Percentiles rank a stretch among this genome's conserved stretches.
Evolutionary conservation across 208 protist species (phyloP).

Genomic region (Leishmania mexicana): DNA sequence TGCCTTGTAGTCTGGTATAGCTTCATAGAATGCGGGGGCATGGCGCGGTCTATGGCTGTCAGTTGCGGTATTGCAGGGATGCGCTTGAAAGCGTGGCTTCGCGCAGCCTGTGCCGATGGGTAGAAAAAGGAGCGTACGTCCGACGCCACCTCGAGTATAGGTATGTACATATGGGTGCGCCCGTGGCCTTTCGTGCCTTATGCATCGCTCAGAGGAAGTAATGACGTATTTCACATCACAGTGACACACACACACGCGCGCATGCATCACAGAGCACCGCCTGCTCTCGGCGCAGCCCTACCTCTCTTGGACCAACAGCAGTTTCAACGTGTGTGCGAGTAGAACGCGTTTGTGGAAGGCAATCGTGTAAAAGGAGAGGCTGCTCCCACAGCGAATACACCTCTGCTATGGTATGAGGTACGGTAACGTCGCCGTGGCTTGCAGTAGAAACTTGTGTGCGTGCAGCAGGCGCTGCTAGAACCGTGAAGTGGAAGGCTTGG

Average conservation of each 20-base stretch:
- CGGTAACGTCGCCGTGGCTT: neutral
- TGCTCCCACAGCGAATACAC: neutral
- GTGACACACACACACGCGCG: neutral
- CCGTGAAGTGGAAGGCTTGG: neutral
- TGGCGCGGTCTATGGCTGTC: neutral
- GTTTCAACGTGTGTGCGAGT: neutral
- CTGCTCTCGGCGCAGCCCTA: neutral
- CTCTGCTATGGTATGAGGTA: neutral
- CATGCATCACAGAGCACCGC: neutral
- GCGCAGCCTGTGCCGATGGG: neutral
- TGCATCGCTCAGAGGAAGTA: constrained; percentile 1
- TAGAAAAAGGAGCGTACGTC: neutral
- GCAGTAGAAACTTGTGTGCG: neutral
- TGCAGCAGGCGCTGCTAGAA: neutral
- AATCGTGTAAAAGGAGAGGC: neutral
- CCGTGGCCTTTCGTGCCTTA: neutral
- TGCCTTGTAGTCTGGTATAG: neutral
- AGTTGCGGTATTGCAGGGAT: neutral
- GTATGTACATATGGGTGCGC: neutral
- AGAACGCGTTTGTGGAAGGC: neutral
- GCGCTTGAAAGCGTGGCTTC: no score
- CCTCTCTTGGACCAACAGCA: neutral
- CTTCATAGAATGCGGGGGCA: neutral
- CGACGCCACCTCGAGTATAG: neutral
- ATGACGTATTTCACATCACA: constrained; percentile 2